Evolutionary conservation across 257 asterid species (phyloP).

Genomic region (Phtheirospermum japonicum): DNA sequence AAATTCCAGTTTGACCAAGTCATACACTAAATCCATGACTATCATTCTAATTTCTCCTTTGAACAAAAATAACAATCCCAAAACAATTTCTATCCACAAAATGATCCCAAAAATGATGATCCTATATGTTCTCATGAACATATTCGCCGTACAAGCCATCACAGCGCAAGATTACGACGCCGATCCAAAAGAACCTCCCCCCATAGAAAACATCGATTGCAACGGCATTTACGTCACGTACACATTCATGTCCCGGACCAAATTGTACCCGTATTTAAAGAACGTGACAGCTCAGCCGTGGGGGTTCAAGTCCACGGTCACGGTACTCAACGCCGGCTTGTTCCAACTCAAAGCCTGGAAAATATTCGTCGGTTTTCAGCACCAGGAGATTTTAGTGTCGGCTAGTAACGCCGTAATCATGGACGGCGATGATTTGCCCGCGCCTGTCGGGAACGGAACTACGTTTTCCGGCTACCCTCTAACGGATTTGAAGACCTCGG

Average conservation of each 20-base stretch:
- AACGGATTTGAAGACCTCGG: constrained; percentile 56
- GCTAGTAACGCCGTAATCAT: constrained; percentile 32
- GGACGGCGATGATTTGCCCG: constrained; percentile 35
- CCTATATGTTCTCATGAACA: constrained; percentile 21
- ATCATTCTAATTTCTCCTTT: constrained; percentile 24
- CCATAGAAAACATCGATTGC: constrained; percentile 33
- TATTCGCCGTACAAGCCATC: constrained; percentile 8
- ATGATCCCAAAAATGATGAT: constrained; percentile 25
- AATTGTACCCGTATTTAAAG: constrained; percentile 37
- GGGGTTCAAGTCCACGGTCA: constrained; percentile 43
- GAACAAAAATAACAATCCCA: not conserved
- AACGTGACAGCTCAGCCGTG: constrained; percentile 51
- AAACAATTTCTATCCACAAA: constrained; percentile 8
- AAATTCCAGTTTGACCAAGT: constrained; percentile 29
- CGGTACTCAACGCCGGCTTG: constrained; percentile 43
- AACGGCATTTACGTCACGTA: constrained; percentile 43
- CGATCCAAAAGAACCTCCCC: constrained; percentile 14
- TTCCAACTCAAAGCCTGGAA: constrained; percentile 41
- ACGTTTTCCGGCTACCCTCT: constrained; percentile 49
- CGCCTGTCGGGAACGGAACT: constrained; percentile 50
- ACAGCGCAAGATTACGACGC: constrained; percentile 31
- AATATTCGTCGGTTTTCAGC: constrained; percentile 43
- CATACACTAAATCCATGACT: constrained; percentile 1
- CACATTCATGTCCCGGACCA: constrained; percentile 31
- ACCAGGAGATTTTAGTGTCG: constrained; percentile 40